Evolutionary conservation across 2,329 filamentous ascomycete species (phyloP), one percentile per base, ranked within the genome.

Genomic region (Talaromyces sp.): DNA sequence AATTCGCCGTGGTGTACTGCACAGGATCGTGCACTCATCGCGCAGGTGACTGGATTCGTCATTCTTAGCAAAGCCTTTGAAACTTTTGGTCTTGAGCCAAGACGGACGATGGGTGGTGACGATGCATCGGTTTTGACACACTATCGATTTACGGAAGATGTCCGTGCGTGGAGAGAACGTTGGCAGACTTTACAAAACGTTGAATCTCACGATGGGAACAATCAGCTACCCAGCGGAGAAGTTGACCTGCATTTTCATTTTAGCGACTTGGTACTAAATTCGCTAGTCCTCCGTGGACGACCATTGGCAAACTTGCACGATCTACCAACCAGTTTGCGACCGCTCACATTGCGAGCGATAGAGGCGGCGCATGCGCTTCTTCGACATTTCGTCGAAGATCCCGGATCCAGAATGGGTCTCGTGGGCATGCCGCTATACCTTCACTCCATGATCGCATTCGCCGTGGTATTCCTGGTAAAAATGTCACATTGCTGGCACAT

Each of bases 31-130:
- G 14, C 39, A 14, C 75, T 86, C 0, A 76, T 81, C 41, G 83
- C 82, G 37, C 83, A 86, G 66, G 82, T 86, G 7, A 78, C 79
- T 0, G 67, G 85, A 3, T 75, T 86, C 59, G 78, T 79, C 0
- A 84, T 85, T 9, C 72, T 85, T 65, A 77, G 79, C 24, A 80
- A 60, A 79, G 81, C 65, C 75, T 84, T 57, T 74, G 81, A 58
- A 76, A 83, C 84, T 84, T 41, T 85, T 52, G 83, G 83, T 0
- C 77, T 79, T 0, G 82, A 85, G 33, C 79, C 74, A 0, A 78
- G 81, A 6, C 77, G 81, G 9, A 75, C 77, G 0, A 75, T 85
- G 1, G 78, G 80, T 0, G 72, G 77, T 3, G 75, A 77, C 0
- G 82, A 83, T 61, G 73, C 79, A 2, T 73, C 78, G 6, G 82